Conservation (phyloP, 306 rosid species). For the Senna siamea region DNA sequence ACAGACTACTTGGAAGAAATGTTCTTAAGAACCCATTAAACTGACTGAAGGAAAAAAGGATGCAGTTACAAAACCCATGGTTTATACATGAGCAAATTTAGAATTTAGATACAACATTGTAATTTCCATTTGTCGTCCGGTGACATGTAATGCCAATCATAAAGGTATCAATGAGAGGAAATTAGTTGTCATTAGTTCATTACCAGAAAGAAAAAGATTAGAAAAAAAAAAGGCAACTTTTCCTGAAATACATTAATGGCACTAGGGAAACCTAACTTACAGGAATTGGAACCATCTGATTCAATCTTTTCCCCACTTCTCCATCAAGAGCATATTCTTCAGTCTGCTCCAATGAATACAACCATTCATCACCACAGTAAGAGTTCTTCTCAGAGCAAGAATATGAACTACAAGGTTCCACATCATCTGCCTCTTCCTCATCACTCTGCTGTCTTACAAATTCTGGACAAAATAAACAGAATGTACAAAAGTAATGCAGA, state of each 20-base stretch:
- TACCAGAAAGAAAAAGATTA: neutral
- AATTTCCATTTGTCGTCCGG: neutral
- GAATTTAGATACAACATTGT: neutral
- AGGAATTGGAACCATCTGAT: constrained; percentile 86
- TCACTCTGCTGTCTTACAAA: constrained; percentile 16
- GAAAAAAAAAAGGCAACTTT: neutral
- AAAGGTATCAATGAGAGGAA: neutral
- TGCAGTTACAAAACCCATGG: neutral
- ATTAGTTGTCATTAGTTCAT: neutral
- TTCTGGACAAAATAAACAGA: neutral
- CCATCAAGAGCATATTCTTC: constrained; percentile 75
- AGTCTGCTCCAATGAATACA: constrained; percentile 41
- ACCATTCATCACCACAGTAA: constrained; percentile 12
- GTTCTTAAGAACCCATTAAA: neutral
- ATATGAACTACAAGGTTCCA: constrained; percentile 6
- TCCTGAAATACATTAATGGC: neutral
- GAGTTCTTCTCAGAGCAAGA: constrained; percentile 17
- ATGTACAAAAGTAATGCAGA: neutral
- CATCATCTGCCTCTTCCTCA: neutral
- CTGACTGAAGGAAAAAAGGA: neutral
- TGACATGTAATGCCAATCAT: neutral
- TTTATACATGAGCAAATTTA: neutral
- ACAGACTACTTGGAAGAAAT: neutral
- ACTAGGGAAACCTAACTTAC: constrained; percentile 54
- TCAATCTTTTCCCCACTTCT: constrained; percentile 86